A percentile compares a stretch with the other conserved stretches of the same genome.
phyloP scores from a whole-genome alignment of 2,329 filamentous ascomycete genomes.

The Kalaharituber pfeilii region DNA sequence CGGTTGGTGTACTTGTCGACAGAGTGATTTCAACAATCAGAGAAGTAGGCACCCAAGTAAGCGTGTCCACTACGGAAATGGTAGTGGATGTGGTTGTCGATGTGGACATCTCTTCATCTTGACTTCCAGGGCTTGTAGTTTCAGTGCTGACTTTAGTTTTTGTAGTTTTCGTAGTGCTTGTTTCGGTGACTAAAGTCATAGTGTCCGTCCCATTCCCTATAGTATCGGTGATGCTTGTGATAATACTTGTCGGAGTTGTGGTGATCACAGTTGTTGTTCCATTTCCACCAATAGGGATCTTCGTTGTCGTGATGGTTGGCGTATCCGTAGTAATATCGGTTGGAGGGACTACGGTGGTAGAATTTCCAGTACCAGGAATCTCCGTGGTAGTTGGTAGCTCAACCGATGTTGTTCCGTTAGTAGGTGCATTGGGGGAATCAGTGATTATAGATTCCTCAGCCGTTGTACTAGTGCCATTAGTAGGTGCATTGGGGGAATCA shows the following conservation, averaged over 20 bases:
- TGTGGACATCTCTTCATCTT: neutral
- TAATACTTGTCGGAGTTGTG: conserved; percentile 25
- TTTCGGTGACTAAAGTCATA: conserved; percentile 10
- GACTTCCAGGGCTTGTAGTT: conserved; percentile 14
- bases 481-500: neutral
- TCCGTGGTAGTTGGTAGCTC: conserved; percentile 9
- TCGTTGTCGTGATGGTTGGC: conserved; percentile 15
- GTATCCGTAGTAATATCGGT: conserved; percentile 1
- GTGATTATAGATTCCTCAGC: neutral
- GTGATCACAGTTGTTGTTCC: conserved; percentile 23
- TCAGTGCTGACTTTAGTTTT: conserved; percentile 13
- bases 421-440: neutral
- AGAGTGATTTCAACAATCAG: conserved; percentile 23
- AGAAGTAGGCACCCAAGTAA: conserved; percentile 18
- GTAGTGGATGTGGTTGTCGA: conserved; percentile 10
- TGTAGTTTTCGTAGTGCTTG: conserved; percentile 11
- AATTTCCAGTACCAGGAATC: conserved; percentile 4
- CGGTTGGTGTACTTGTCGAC: conserved; percentile 8
- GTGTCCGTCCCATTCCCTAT: conserved; percentile 14
- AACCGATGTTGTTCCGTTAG: neutral
- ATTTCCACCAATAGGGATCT: conserved; percentile 6
- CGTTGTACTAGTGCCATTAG: neutral
- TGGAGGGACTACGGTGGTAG: neutral
- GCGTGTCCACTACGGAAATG: conserved; percentile 7
- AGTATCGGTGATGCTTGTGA: conserved; percentile 9